phyloP scores from a whole-genome alignment of 768 basidiomycete genomes.

The Lactarius vividus region DNA sequence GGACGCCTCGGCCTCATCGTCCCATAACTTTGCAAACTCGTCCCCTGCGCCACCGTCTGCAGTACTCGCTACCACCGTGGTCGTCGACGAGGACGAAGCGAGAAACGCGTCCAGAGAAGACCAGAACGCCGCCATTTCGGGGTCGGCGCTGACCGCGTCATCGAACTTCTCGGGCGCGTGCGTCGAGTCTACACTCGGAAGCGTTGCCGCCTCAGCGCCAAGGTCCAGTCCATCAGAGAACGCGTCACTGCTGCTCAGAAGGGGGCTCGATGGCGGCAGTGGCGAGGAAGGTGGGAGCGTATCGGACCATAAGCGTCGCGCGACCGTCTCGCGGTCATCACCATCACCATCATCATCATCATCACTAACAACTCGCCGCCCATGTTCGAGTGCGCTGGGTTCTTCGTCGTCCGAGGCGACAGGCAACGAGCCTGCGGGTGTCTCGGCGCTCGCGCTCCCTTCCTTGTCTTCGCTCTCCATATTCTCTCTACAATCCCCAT shows the following conservation, averaged over 20 bases:
- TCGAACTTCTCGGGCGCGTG: background rate
- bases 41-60: background rate
- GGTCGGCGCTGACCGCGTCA: background rate
- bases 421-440: slow-evolving; percentile 46
- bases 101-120: slow-evolving; percentile 21
- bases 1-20: background rate
- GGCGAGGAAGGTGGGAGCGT: slow-evolving; percentile 36
- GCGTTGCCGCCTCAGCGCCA: background rate
- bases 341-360: slow-evolving; percentile 10
- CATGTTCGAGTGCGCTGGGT: slow-evolving; percentile 31
- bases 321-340: slow-evolving; percentile 9
- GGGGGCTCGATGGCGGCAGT: slow-evolving; percentile 37
- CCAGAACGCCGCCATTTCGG: slow-evolving; percentile 21
- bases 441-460: slow-evolving; percentile 37
- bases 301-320: slow-evolving; percentile 29
- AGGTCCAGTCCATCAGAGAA: slow-evolving; percentile 28
- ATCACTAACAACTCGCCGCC: background rate
- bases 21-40: slow-evolving; percentile 6
- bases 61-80: background rate
- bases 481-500: background rate
- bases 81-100: background rate
- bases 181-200: background rate
- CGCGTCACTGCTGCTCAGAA: slow-evolving; percentile 33
- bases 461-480: slow-evolving; percentile 12
- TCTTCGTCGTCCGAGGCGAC: slow-evolving; percentile 46